These are phyloP conservation scores for Saitozyma sp. DNA, from an alignment of 768 basidiomycete genomes.

Conservation along the genomic window DNA sequence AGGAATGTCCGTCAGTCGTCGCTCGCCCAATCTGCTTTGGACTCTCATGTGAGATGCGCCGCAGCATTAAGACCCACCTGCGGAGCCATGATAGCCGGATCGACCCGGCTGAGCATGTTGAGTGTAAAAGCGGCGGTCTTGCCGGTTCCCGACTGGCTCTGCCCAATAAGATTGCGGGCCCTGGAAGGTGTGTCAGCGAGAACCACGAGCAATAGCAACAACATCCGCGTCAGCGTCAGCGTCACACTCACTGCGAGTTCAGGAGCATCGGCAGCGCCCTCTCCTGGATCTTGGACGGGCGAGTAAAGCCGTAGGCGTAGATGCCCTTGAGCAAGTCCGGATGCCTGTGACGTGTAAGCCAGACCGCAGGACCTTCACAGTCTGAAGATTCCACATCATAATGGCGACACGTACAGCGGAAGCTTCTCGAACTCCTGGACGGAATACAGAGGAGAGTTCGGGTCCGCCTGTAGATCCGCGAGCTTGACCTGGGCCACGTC, in stretches of 20 bases:
- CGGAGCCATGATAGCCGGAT: conserved; percentile 75
- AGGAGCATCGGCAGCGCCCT: conserved; percentile 89
- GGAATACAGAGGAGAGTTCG: conserved; percentile 92
- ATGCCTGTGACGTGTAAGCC: conserved; percentile 58
- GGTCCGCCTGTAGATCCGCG: conserved; percentile 92
- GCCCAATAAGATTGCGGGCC: conserved; percentile 98
- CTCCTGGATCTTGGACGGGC: conserved; percentile 98
- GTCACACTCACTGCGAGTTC: conserved; percentile 72
- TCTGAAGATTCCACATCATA: too few species aligned
- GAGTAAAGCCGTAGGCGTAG: conserved; percentile 92
- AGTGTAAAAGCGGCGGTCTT: conserved; percentile 98
- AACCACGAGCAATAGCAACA: not conserved
- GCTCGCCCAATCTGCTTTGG: not conserved
- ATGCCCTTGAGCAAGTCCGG: conserved; percentile 88
- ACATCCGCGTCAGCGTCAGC: too few species aligned
- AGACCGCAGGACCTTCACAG: not conserved
- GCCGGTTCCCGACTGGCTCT: conserved; percentile 98
- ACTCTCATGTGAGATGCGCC: not conserved
- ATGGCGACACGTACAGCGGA: conserved; percentile 74
- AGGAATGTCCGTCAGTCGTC: conserved; percentile 4
- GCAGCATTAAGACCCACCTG: conserved; percentile 60
- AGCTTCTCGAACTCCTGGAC: conserved; percentile 94
- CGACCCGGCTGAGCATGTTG: conserved; percentile 92
- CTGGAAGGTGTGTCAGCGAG: conserved; percentile 55
- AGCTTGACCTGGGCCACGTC: conserved; percentile 71